Conservation (phyloP, 306 rosid genomes). For the Hippophae tibetana region DNA sequence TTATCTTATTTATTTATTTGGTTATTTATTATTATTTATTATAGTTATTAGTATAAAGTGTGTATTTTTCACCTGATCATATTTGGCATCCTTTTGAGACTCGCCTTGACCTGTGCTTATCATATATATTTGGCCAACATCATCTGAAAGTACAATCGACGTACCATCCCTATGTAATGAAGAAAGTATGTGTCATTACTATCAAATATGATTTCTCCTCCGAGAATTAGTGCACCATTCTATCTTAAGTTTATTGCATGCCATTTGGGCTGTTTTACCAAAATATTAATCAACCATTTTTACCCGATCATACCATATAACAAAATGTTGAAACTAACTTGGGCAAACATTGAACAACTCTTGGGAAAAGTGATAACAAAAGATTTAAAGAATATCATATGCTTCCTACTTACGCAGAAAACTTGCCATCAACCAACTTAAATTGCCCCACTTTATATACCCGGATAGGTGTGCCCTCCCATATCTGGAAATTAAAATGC, state of each 20-base stretch:
- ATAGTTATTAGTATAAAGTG: too few relatives aligned
- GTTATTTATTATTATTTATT: too few relatives aligned
- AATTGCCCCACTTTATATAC: slow-evolving; percentile 58
- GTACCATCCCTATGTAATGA: slow-evolving; percentile 67
- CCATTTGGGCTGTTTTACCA: too few relatives aligned
- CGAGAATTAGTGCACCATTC: too few relatives aligned
- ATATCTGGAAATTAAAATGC: slow-evolving; percentile 48
- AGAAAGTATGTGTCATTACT: slow-evolving; percentile 7
- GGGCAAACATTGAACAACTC: not conserved
- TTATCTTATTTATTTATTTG: too few relatives aligned
- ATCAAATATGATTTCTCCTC: not conserved
- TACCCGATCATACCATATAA: too few relatives aligned
- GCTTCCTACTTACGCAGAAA: slow-evolving; percentile 60
- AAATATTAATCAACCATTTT: too few relatives aligned
- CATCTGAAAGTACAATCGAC: slow-evolving; percentile 83
- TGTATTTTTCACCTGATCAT: slow-evolving; percentile 57
- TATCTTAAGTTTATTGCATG: too few relatives aligned
- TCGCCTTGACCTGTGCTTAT: slow-evolving; percentile 87
- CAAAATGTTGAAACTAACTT: too few relatives aligned
- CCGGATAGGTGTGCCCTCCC: slow-evolving; percentile 80
- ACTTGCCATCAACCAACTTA: slow-evolving; percentile 83
- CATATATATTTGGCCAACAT: slow-evolving; percentile 81
- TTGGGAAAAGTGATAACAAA: not conserved
- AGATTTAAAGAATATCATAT: too few relatives aligned
- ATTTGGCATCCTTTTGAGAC: slow-evolving; percentile 71